Conservation (phyloP, 345 rosid species). For the Populus pruinosa region DNA sequence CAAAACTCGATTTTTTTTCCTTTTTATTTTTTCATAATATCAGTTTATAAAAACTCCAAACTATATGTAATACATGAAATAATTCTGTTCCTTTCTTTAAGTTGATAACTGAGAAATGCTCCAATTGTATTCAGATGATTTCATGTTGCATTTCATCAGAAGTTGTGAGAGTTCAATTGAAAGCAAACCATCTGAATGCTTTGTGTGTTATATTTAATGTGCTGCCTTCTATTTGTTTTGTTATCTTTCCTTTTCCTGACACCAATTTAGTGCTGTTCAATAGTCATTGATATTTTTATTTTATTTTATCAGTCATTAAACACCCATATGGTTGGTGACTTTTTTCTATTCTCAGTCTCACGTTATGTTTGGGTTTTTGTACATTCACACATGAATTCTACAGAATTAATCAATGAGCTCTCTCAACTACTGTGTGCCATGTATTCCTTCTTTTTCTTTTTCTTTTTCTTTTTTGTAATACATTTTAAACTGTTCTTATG, state of each 20-base stretch:
- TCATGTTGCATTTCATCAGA: not conserved
- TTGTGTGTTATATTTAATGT: not conserved
- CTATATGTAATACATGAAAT: not conserved
- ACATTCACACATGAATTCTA: not conserved
- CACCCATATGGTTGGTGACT: not conserved
- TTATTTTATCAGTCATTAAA: not conserved
- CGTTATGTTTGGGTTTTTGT: not conserved
- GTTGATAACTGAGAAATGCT: not conserved
- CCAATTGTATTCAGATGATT: constrained; percentile 1
- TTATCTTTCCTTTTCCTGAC: not conserved
- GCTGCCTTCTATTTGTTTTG: not conserved
- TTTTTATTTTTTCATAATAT: not conserved
- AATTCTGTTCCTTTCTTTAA: not conserved
- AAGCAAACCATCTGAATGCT: not conserved
- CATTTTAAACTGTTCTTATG: not conserved
- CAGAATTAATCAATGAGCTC: not conserved
- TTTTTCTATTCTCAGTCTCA: not conserved
- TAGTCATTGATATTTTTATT: not conserved
- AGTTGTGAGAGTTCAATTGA: not conserved
- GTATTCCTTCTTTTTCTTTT: not conserved
- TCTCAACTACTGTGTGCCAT: not conserved
- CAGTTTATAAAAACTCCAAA: not conserved
- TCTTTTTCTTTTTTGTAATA: not conserved
- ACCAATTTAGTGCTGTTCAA: not conserved
- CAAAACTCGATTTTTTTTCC: too few relatives aligned